Base-by-base conservation (phyloP, 1,139 yeast species). In the Barnettozyma hawaiiensis region DNA sequence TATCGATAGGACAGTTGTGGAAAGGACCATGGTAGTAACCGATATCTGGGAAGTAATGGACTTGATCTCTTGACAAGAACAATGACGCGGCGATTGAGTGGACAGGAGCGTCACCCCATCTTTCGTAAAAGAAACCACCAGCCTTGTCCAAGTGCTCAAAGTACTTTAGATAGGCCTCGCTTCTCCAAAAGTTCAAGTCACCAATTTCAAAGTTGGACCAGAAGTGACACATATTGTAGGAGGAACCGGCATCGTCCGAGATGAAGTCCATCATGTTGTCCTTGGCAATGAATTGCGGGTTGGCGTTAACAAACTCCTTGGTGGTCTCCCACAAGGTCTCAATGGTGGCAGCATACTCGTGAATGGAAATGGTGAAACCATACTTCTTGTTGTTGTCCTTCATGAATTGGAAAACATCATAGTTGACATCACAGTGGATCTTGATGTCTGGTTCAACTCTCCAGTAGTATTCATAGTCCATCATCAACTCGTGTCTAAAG, bases 61-160 rank as follows among this genome's bases (percentile, higher is more conserved):
- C 67, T 57, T 84, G 73, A 47, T 73, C 72, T 54, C 72, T 75
- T 47, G 81, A 74, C 50, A 85, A 64, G 61, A 87, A 73, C 45
- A 84, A 67, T 0, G 95, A 70, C 1, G 87, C 92, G 2, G 92
- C 90, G 50, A 87, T 76, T 3, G 95, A 81, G 64, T 86, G 96
- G 18, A 87, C 77, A 6, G 96, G 96, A 0, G 96, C 96, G 63
- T 89, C 96, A 28, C 96, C 96, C 97, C 97, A 89, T 61, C 96
- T 73, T 62, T 89, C 96, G 63, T 89, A 89, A 67, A 85, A 89
- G 67, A 89, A 89, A 5, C 95, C 95, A 35, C 96, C 96, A 1
- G 81, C 72, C 47, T 70, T 58, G 61, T 89, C 97, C 53, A 89
- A 70, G 52, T 71, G 64, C 19, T 85, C 78, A 57, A 89, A 89